Evolutionary conservation across 1,284 basidiomycete genomes (phyloP), one percentile per base, ranked within the genome.

Genomic region (Gyrodon tennesseensis): DNA sequence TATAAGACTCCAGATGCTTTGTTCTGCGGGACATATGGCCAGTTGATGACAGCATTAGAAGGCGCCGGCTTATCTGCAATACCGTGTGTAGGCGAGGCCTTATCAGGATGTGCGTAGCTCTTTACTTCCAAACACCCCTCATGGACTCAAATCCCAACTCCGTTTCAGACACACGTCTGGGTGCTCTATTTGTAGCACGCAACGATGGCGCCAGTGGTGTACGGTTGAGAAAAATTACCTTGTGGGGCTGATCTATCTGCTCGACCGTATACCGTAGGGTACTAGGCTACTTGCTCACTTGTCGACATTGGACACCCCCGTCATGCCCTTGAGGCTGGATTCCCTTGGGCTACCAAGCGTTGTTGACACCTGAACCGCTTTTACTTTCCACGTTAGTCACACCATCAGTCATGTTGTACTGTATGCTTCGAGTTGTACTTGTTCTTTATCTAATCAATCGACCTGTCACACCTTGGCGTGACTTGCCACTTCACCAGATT

Each of bases 21-120:
- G 60, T 84, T 80, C 70, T 77, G 78, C 43, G 82, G 82, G 44
- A 83, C 82, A 40, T 84, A 82, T 68, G 81, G 82, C 16, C 83
- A 83, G 73, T 72, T 84, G 64, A 78, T 79, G 73, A 67, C 75
- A 41, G 82, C 83, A 19, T 74, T 83, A 48, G 72, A 77, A 56
- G 73, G 69, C 19, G 82, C 80, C 2, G 81, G 82, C 56, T 74
- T 83, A 64, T 76, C 74, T 52, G 75, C 77, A 25, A 76, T 73
- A n/a, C 78, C 77, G 12, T 84, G 79, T 62, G 65, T 72, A 21
- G 80, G 75, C 59, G 73, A 73, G 13, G 76, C 77, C 21, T 70
- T 80, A 57, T 73, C 77, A 49, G 70, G 77, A 61, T 77, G 83
- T 83, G 58, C 57, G 79, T 72, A 39, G 55, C 31, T 11, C 54